Evolutionary conservation across 2,329 filamentous ascomycete species (phyloP), one percentile per base, ranked within the genome.

Genomic region (Mollisia scopiformis): DNA sequence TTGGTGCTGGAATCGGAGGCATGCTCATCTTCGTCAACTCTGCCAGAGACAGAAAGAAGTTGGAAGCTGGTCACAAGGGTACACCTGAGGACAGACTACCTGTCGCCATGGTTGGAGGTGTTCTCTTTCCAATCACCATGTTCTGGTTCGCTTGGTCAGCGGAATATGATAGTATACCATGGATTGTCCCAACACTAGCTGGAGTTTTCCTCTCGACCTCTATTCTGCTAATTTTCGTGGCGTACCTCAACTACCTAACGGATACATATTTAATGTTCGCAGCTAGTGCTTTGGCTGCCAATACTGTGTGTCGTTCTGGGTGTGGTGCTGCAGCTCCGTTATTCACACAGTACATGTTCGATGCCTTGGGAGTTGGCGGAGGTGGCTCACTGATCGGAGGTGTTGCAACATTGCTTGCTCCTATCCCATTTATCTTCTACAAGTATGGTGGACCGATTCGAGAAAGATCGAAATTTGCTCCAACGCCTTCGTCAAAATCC

Each of bases 271-370:
- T 73, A 14, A 72, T 72, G 46, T 77, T 77, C 53, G 75, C 78
- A 6, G 78, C 77, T 1, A 75, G 72, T 23, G 79, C 87, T 1
- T 78, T 89, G 71, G 86, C 88, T 0, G 87, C 87, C 1, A 87
- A 88, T 39, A 84, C 78, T 41, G 86, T 86, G 57, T 79, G 82
- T 52, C 79, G 89, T n/a, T 85, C 81, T 8, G 78, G 81, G 6
- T 88, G 89, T 62, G 90, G 87, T 11, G 88, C 87, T 6, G 75
- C 85, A 0, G 80, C 89, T 1, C 87, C 88, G 0, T 75, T 90
- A 1, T 86, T 86, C 11, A 87, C 86, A 0, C 75, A 80, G 0
- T 76, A 78, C 13, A 75, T 76, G 74, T 76, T 75, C 59, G 69
- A 75, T 6, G 74, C 74, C 41, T 72, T 83, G 2, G 79, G 69